phyloP scores from a whole-genome alignment of 768 basidiomycete genomes.

The Suillus variegatus region DNA sequence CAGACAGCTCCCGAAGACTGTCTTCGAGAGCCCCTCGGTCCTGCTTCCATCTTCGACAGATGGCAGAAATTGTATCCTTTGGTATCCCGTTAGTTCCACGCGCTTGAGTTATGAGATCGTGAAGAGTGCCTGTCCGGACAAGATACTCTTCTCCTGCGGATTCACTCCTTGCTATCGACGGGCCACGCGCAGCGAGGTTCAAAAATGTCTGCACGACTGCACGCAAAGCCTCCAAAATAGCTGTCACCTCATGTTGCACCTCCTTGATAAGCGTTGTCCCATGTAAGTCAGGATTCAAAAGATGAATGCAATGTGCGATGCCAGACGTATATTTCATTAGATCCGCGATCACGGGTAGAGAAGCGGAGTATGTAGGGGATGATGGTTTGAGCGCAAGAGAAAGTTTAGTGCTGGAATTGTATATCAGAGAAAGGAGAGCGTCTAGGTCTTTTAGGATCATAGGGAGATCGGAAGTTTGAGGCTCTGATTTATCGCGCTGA shows the following conservation, averaged over 20 bases:
- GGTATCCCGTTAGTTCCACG: constrained; percentile 52
- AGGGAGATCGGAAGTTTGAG: constrained; percentile 28
- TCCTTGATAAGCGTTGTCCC: constrained; percentile 51
- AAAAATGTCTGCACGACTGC: constrained; percentile 48
- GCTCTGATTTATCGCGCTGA: background rate
- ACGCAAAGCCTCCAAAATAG: constrained; percentile 45
- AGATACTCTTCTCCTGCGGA: constrained; percentile 50
- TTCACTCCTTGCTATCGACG: constrained; percentile 20
- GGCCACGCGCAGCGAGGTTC: constrained; percentile 29
- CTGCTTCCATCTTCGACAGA: constrained; percentile 49
- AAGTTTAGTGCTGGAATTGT: constrained; percentile 58
- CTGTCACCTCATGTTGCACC: constrained; percentile 38
- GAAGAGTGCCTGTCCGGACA: constrained; percentile 57
- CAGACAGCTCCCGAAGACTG: constrained; percentile 55
- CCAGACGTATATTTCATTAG: constrained; percentile 49
- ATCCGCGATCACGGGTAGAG: constrained; percentile 54
- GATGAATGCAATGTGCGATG: constrained; percentile 49
- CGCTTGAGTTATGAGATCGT: constrained; percentile 57
- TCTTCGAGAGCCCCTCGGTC: constrained; percentile 64
- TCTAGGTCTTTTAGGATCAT: constrained; percentile 56
- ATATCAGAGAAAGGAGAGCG: constrained; percentile 58
- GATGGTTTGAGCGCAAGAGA: constrained; percentile 64
- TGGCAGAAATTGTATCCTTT: constrained; percentile 56
- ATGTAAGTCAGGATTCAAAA: constrained; percentile 42
- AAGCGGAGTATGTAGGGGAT: constrained; percentile 51